These are phyloP conservation scores for Trichoderma sp. DNA, from an alignment of 2,329 filamentous ascomycete species.

Conservation along the genomic window DNA sequence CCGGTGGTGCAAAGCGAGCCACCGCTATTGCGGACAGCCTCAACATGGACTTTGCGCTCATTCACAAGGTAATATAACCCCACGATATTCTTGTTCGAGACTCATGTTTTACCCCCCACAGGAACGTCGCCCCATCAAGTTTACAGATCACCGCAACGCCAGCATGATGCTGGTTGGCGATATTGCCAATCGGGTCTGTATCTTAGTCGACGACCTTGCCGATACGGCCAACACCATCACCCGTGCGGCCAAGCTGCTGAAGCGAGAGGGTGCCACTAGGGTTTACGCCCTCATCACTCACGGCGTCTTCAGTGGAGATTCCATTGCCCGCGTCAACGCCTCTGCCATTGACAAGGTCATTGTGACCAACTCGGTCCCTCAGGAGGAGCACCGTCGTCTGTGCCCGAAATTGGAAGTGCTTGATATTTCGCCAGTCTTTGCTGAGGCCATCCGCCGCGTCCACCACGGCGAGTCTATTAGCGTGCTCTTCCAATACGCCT, in stretches of 20 bases:
- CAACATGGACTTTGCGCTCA: slow-evolving; percentile 92
- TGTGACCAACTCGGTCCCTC: slow-evolving; percentile 92
- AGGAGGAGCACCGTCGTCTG: slow-evolving; percentile 70
- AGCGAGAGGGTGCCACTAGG: slow-evolving; percentile 87
- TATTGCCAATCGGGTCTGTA: slow-evolving; percentile 75
- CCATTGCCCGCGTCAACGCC: slow-evolving; percentile 89
- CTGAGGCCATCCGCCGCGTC: slow-evolving; percentile 90
- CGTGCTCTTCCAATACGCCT: slow-evolving; percentile 65
- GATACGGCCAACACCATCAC: slow-evolving; percentile 98
- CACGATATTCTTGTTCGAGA: slow-evolving; percentile 35
- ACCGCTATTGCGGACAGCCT: slow-evolving; percentile 92
- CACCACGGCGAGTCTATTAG: slow-evolving; percentile 98
- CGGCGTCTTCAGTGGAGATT: slow-evolving; percentile 91
- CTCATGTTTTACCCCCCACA: slow-evolving; percentile 45
- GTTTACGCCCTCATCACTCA: slow-evolving; percentile 94
- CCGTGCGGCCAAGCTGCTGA: slow-evolving; percentile 90
- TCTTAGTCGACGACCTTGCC: slow-evolving; percentile 89
- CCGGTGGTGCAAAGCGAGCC: slow-evolving; percentile 92
- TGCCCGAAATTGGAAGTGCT: slow-evolving; percentile 90
- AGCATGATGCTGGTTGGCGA: slow-evolving; percentile 96
- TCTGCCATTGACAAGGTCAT: slow-evolving; percentile 90
- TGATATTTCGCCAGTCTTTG: slow-evolving; percentile 85
- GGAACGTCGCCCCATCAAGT: slow-evolving; percentile 86
- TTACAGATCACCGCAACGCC: slow-evolving; percentile 83
- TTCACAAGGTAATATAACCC: slow-evolving; percentile 71